Evolutionary conservation across 257 asterid genomes (phyloP).

Genomic region (Solanum rostratum): DNA sequence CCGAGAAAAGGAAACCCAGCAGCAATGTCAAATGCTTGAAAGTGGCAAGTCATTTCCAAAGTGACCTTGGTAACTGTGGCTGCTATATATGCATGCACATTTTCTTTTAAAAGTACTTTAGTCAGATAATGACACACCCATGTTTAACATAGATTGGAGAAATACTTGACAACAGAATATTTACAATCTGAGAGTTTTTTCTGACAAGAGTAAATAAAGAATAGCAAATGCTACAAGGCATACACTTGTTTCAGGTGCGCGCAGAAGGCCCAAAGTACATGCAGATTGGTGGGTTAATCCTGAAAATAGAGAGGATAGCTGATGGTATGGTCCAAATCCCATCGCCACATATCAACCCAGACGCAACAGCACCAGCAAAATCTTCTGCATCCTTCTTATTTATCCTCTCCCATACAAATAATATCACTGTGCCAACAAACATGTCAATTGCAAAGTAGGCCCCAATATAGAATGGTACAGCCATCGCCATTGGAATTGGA

Average conservation of each 20-base stretch:
- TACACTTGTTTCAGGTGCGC: constrained; percentile 28
- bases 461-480: constrained; percentile 86
- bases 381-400: constrained; percentile 67
- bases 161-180: constrained; percentile 1
- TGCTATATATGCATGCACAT: background rate
- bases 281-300: constrained; percentile 90
- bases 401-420: constrained; percentile 74
- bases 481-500: constrained; percentile 97
- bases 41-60: background rate
- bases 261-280: constrained; percentile 77
- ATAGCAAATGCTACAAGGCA: background rate
- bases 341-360: constrained; percentile 90
- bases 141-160: background rate
- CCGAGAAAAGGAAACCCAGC: background rate
- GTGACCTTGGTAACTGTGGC: background rate
- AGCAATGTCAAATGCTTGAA: background rate
- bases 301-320: constrained; percentile 78
- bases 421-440: constrained; percentile 81
- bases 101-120: background rate
- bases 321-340: constrained; percentile 97
- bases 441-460: constrained; percentile 95
- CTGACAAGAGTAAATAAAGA: background rate
- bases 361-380: constrained; percentile 82
- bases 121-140: background rate
- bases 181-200: constrained; percentile 6